Evolutionary conservation across 2,329 filamentous ascomycete species (phyloP), one percentile per base, ranked within the genome.

Genomic region (Pseudopithomyces chartarum): DNA sequence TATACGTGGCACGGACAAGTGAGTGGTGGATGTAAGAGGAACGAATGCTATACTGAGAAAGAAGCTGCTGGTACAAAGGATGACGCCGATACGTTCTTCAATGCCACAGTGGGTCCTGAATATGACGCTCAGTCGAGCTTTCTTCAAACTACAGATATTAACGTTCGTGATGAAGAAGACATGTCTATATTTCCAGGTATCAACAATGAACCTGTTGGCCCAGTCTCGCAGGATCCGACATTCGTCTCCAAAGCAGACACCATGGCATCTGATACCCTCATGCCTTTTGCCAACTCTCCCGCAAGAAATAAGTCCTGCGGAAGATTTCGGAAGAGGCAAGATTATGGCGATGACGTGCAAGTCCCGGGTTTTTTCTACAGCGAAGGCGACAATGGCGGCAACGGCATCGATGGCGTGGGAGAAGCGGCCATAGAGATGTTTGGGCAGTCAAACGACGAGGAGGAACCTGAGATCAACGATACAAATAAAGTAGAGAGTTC

Each of bases 341-440:
- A 51, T 12, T 50, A 50, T 12, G 47, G 47, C 6, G 48, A 53
- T 12, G 39, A 45, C 6, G 40, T 53, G 6, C 26, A 45, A 11
- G 50, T 53, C 22, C 50, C 50, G 1, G 50, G 32, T 3, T 53
- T 53, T 20, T 29, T 3, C 3, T 53, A 53, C 32, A 53, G 50
- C 32, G 40, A 53, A 1, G 50, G 42, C 7, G 40, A 32, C 2
- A 36, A 51, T 42, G 48, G 48, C 5, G 48, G 48, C n/a, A 34
- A 51, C 15, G 48, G 48, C 2, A 42, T 51, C 7, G 48, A 51
- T 8, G 48, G 36, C 17, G 48, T 51, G 6, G 48, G 26, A 38
- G 36, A 51, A n/a, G 48, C 38, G 19, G 48, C 22, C 20, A 1
- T 15, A 19, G 23, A 40, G 36, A 40, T 51, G 10, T 51, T 51